Conservation (phyloP, 805 yeast genomes). For the Ogataea salicorniae region DNA sequence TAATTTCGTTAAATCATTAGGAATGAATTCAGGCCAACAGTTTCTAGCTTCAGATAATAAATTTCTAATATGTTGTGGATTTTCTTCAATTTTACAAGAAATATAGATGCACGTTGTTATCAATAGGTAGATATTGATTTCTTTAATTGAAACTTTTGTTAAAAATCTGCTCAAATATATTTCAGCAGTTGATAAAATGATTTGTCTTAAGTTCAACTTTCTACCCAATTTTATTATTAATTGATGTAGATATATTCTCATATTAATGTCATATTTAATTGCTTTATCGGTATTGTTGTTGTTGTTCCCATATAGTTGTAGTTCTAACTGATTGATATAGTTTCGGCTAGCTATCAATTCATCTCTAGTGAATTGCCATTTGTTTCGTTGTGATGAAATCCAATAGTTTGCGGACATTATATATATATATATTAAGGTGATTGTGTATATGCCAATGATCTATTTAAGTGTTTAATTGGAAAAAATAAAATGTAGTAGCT, state of each 20-base stretch:
- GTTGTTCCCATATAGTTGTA: slow-evolving; percentile 9
- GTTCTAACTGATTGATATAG: slow-evolving; percentile 18
- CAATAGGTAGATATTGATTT: slow-evolving; percentile 73
- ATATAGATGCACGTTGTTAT: slow-evolving; percentile 83
- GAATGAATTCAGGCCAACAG: slow-evolving; percentile 92
- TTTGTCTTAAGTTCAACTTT: slow-evolving; percentile 69
- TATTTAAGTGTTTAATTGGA: too few species aligned
- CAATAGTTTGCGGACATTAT: slow-evolving; percentile 80
- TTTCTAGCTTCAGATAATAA: slow-evolving; percentile 80
- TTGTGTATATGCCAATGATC: too few species aligned
- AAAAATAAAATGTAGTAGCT: too few species aligned
- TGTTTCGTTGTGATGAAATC: slow-evolving; percentile 73
- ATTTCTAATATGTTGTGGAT: slow-evolving; percentile 88
- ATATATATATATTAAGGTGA: neutral
- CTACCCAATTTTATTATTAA: slow-evolving; percentile 73
- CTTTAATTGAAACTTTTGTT: slow-evolving; percentile 66
- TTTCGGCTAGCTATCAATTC: slow-evolving; percentile 34
- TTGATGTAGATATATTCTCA: slow-evolving; percentile 76
- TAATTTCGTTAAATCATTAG: slow-evolving; percentile 82
- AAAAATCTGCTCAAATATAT: slow-evolving; percentile 77
- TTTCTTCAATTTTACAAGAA: slow-evolving; percentile 92
- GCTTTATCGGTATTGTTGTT: slow-evolving; percentile 5
- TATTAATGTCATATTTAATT: slow-evolving; percentile 49
- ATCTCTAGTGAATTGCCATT: slow-evolving; percentile 77
- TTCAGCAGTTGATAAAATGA: slow-evolving; percentile 85